Percentiles rank a stretch among this genome's conserved stretches.
These are phyloP conservation scores for Apiospora rasikravindrae DNA, from an alignment of 2,329 filamentous ascomycete genomes.

Conservation along the genomic window DNA sequence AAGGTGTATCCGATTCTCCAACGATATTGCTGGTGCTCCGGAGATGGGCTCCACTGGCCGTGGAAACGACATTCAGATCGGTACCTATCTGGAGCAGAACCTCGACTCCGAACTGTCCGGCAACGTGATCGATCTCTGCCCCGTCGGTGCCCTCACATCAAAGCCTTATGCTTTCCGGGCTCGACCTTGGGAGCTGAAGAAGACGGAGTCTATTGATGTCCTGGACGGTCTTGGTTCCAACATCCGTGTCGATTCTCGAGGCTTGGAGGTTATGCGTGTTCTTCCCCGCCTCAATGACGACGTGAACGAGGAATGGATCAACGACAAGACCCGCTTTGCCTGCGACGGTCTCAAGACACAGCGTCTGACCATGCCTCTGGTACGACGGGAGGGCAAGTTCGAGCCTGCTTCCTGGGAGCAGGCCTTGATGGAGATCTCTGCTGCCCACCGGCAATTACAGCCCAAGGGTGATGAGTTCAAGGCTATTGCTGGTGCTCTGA, in stretches of 20 bases:
- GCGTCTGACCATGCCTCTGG: slow-evolving; percentile 87
- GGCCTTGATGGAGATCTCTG: slow-evolving; percentile 83
- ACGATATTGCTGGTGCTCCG: slow-evolving; percentile 93
- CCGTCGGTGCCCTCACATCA: slow-evolving; percentile 92
- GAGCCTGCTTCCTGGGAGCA: slow-evolving; percentile 95
- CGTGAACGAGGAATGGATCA: slow-evolving; percentile 99
- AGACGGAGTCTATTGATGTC: slow-evolving; percentile 94
- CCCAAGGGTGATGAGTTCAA: slow-evolving; percentile 96
- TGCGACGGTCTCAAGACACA: slow-evolving; percentile 97
- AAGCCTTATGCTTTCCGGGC: slow-evolving; percentile 98
- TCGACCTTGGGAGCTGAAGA: slow-evolving; percentile 95
- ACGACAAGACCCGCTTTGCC: slow-evolving; percentile 96
- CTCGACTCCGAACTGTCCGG: slow-evolving; percentile 94
- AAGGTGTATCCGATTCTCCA: slow-evolving; percentile 95
- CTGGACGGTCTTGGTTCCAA: slow-evolving; percentile 92
- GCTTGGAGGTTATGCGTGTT: slow-evolving; percentile 94
- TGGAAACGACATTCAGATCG: slow-evolving; percentile 97
- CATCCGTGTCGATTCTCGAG: slow-evolving; percentile 90
- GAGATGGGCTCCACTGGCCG: slow-evolving; percentile 94
- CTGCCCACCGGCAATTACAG: slow-evolving; percentile 78
- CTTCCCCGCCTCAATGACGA: slow-evolving; percentile 94
- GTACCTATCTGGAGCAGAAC: slow-evolving; percentile 94
- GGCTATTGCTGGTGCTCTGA: slow-evolving; percentile 86
- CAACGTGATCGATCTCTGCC: slow-evolving; percentile 98
- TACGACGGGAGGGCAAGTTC: slow-evolving; percentile 89